Conservation (phyloP, 805 yeast genomes). For the Starmerella floris region DNA sequence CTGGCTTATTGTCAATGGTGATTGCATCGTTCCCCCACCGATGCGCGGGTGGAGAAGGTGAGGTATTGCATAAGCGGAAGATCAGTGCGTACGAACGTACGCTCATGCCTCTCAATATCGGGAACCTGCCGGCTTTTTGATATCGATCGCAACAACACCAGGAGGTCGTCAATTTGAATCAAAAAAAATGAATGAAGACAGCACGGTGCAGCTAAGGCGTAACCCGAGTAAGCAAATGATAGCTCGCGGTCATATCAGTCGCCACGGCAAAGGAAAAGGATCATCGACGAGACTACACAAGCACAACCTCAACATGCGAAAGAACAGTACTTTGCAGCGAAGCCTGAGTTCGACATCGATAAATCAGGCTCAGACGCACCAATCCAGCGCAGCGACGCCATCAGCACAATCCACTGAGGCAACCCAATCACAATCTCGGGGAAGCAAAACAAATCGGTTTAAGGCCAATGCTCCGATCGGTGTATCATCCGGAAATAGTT, state of each 20-base stretch:
- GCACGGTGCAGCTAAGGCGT: constrained; percentile 10
- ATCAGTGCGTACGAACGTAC: too few relatives aligned
- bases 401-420: not conserved
- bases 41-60: too few relatives aligned
- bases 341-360: constrained; percentile 5
- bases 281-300: constrained; percentile 4
- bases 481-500: not conserved
- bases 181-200: constrained; percentile 15
- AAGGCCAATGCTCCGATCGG: not conserved
- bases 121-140: too few relatives aligned
- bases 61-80: too few relatives aligned
- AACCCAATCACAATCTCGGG: not conserved
- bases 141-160: too few relatives aligned
- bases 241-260: constrained; percentile 3
- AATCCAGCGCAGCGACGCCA: not conserved
- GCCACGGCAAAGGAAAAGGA: constrained; percentile 12
- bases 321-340: not conserved
- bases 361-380: not conserved
- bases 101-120: too few relatives aligned
- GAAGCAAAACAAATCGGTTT: not conserved
- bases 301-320: not conserved
- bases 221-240: constrained; percentile 11
- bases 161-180: too few relatives aligned
- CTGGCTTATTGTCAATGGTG: too few relatives aligned
- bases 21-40: too few relatives aligned